phyloP scores from a whole-genome alignment of 306 rosid species.

The Sesbania bispinosa region DNA sequence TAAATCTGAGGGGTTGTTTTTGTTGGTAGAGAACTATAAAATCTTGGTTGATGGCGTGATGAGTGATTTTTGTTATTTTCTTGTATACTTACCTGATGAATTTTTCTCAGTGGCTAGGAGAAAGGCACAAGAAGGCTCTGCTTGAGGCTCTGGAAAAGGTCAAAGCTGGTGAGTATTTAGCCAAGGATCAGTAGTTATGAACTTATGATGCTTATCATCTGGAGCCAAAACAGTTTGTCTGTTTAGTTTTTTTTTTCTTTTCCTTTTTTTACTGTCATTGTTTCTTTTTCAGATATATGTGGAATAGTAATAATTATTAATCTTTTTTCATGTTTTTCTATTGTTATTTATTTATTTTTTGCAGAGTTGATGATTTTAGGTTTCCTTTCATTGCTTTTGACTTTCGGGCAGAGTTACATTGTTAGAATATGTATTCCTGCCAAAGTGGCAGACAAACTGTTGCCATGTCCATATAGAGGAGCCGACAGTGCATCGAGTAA shows the following conservation, averaged over 20 bases:
- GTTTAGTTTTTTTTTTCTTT: neutral
- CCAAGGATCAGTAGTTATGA: neutral
- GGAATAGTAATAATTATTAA: neutral
- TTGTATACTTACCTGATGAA: neutral
- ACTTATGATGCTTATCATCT: neutral
- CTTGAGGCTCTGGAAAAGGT: slow-evolving; percentile 89
- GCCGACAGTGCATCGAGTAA: neutral
- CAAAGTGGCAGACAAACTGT: slow-evolving; percentile 50
- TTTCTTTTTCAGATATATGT: neutral
- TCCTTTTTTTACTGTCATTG: neutral
- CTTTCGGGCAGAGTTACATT: slow-evolving; percentile 81
- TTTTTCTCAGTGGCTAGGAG: slow-evolving; percentile 35
- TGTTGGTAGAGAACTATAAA: neutral
- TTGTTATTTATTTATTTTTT: slow-evolving; percentile 16
- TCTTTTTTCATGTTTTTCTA: neutral
- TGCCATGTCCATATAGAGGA: slow-evolving; percentile 55
- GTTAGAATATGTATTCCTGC: slow-evolving; percentile 66
- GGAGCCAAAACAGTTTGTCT: too few species aligned
- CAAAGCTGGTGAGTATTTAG: slow-evolving; percentile 64
- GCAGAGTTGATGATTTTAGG: slow-evolving; percentile 99
- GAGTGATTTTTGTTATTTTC: neutral
- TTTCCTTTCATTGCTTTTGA: slow-evolving; percentile 81
- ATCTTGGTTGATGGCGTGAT: neutral
- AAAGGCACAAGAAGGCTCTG: slow-evolving; percentile 54
- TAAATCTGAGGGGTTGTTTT: neutral